Evolutionary conservation across 495 filamentous ascomycete genomes (phyloP), one percentile per base, ranked within the genome.

Genomic region (Xylaria venustula): DNA sequence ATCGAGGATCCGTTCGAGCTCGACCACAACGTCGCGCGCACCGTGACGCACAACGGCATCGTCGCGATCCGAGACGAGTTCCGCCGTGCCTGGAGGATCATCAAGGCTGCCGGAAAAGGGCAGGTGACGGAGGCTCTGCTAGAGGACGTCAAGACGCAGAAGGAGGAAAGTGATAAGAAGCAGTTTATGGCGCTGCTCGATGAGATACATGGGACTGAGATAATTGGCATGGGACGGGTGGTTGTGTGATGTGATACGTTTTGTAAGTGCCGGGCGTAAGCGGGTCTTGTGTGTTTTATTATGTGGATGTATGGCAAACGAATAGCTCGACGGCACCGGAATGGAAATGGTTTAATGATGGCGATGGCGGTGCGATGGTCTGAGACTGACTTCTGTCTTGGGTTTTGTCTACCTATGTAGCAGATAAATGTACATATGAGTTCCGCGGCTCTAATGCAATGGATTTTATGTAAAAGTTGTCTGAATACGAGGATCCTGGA

Each of bases 1-100:
- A 91, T 95, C 60, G 91, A 95, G 67, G 91, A 95, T 68, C 91
- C 91, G 0, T 94, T 95, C 68, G 91, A 94, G 76, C 77, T 82
- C 3, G 85, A 87, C 46, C 90, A 94, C 72, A 94, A 95, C 65
- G 87, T 95, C 45, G 91, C 87, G 8, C 77, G 90, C 30, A 94
- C 91, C 0, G 91, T 93, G 0, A 91, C 86, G 26, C 85, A 88
- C 61, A 81, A 82, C 44, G 90, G 90, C 9, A 88, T 94, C 42
- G 83, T 86, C 0, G 79, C 86, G 3, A 93, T 94, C 50, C 78
- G 89, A 25, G 87, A 91, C 60, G 91, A 95, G 75, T 91, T 95
- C 64, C 78, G 87, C 2, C 81, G 90, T 30, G 90, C 90, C 7
- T 86, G 86, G 76, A 71, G 78, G 12, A 82, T 93, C 54, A 85